Conservation (phyloP, 2,329 filamentous ascomycete genomes). For the Exophiala bonariae region DNA sequence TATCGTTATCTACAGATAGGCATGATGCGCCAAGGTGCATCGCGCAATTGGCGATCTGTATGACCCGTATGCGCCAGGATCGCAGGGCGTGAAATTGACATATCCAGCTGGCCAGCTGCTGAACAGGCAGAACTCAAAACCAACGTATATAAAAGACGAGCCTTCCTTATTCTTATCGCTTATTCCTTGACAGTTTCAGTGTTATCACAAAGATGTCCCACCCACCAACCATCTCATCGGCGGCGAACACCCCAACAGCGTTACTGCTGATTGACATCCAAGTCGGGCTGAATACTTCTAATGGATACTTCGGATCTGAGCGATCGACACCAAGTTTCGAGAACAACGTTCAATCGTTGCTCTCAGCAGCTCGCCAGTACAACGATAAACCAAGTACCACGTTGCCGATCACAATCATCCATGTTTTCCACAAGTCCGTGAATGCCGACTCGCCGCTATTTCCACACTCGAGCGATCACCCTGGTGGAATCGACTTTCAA, state of each 20-base stretch:
- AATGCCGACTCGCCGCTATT: conserved; percentile 37
- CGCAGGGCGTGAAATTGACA: no score
- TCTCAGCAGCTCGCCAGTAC: conserved; percentile 35
- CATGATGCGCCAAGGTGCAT: no score
- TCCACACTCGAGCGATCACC: conserved; percentile 27
- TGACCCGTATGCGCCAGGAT: no score
- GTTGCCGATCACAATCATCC: conserved; percentile 39
- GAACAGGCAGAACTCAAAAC: no score
- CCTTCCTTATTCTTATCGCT: no score
- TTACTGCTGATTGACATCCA: conserved; percentile 53
- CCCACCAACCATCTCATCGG: background rate
- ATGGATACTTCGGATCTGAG: conserved; percentile 40
- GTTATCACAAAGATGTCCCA: no score
- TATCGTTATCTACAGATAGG: no score
- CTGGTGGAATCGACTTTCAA: conserved; percentile 30
- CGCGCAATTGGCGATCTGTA: no score
- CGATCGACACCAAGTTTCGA: conserved; percentile 49
- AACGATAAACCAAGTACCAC: conserved; percentile 6
- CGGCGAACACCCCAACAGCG: conserved; percentile 35
- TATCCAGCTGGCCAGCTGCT: no score
- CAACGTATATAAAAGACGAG: no score
- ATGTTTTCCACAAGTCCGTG: conserved; percentile 47
- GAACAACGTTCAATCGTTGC: conserved; percentile 40
- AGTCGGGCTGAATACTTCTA: conserved; percentile 39
- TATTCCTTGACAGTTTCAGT: no score